These are phyloP conservation scores for Phytophthora quininea DNA, from an alignment of 352 stramenopile species.

Conservation along the genomic window DNA sequence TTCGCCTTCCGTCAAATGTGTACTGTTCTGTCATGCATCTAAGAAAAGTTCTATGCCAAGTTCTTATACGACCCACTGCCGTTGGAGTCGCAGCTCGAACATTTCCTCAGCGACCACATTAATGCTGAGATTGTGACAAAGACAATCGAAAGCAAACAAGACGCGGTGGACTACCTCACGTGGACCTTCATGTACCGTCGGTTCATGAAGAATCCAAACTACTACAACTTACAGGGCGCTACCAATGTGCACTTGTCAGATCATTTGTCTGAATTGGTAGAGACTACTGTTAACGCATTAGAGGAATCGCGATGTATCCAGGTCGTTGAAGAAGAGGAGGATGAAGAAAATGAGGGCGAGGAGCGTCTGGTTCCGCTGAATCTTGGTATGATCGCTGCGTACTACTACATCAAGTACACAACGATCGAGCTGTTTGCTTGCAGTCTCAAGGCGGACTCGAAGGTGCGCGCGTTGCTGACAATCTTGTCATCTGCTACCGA, in stretches of 20 bases:
- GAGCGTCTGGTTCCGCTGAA: slow-evolving; percentile 96
- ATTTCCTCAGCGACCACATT: slow-evolving; percentile 98
- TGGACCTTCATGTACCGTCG: slow-evolving; percentile 99
- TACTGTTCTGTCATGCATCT: slow-evolving; percentile 96
- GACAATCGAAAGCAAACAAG: slow-evolving; percentile 98
- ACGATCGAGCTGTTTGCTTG: slow-evolving; percentile 99
- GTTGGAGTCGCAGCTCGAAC: slow-evolving; percentile 98
- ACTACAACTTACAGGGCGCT: slow-evolving; percentile 97
- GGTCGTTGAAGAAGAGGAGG: slow-evolving; percentile 91
- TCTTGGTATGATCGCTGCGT: slow-evolving; percentile 99
- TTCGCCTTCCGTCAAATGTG: slow-evolving; percentile 86
- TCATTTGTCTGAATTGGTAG: slow-evolving; percentile 98
- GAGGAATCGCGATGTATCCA: slow-evolving; percentile 97
- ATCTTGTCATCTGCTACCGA: slow-evolving; percentile 97
- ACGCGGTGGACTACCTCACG: slow-evolving; percentile 99
- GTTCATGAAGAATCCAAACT: slow-evolving; percentile 99
- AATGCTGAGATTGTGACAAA: slow-evolving; percentile 99
- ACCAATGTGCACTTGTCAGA: slow-evolving; percentile 95
- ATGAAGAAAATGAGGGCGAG: slow-evolving; percentile 84
- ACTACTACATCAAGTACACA: slow-evolving; percentile 99
- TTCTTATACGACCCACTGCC: slow-evolving; percentile 99
- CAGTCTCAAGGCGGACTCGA: slow-evolving; percentile 96
- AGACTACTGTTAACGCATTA: slow-evolving; percentile 96
- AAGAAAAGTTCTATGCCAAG: slow-evolving; percentile 99
- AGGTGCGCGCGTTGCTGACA: slow-evolving; percentile 96